Evolutionary conservation across 2,329 filamentous ascomycete species (phyloP).

Genomic region (Rosellinia necatrix): DNA sequence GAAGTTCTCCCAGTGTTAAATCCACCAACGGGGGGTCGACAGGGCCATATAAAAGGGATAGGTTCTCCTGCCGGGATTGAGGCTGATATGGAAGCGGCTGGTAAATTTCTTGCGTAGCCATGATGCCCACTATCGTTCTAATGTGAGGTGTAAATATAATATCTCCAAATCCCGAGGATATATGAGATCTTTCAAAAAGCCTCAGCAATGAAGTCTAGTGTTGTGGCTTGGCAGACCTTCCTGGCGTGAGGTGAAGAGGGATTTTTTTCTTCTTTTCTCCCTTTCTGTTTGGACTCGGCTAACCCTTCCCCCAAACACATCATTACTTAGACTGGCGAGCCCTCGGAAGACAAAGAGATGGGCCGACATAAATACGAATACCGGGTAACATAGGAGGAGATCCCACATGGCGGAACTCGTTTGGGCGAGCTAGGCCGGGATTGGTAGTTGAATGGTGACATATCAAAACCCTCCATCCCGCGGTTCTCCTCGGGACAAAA

Average conservation of each 20-base stretch:
- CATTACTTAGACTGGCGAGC: neutral
- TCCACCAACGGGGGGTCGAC: conserved; percentile 71
- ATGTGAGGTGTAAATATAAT: neutral
- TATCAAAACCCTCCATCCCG: neutral
- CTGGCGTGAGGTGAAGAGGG: conserved; percentile 6
- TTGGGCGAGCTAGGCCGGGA: conserved; percentile 16
- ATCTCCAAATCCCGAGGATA: neutral
- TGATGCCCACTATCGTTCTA: conserved; percentile 16
- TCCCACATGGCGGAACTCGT: neutral
- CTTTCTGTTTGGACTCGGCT: conserved; percentile 11
- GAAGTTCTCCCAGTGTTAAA: conserved; percentile 72
- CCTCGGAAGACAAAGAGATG: neutral
- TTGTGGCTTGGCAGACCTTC: neutral
- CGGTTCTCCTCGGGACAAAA: neutral
- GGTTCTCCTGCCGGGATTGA: conserved; percentile 42
- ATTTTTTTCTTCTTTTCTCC: neutral
- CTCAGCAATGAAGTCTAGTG: neutral
- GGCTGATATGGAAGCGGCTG: conserved; percentile 24
- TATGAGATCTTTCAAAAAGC: conserved; percentile 10
- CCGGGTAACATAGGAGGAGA: neutral
- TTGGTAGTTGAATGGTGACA: conserved; percentile 21
- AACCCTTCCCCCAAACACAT: conserved; percentile 3
- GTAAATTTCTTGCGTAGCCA: conserved; percentile 36
- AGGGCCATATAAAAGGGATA: conserved; percentile 70
- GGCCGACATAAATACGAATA: conserved; percentile 6